Evolutionary conservation across 192 early-diverging fungal species (phyloP), one percentile per base, ranked within the genome.

Genomic region (Phycomyces blakesleeanus): DNA sequence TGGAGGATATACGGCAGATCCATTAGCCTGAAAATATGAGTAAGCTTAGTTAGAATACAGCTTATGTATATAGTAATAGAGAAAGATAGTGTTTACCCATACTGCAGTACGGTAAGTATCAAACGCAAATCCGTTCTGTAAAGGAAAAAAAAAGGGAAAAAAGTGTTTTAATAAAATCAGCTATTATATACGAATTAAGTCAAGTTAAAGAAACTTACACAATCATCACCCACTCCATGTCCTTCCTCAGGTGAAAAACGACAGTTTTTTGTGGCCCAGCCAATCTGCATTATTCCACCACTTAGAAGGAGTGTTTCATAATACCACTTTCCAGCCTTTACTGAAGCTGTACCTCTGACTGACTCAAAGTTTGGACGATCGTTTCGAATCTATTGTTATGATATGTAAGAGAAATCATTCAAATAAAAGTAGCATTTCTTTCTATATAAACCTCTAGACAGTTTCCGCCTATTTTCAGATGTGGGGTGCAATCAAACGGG

Each of bases 301-400:
- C 83, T 86, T 5, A 77, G 49, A 9, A 93, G 65, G 12, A 76
- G 57, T 1, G 91, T 79, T 67, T 93, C 91, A 61, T 89, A 93
- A 15, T 79, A 85, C 77, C 76, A 93, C 63, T 79, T 85, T 3
- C 89, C 91, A 11, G 67, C 56, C 10, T 52, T 71, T 4, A 90
- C 86, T 40, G 76, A 78, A 15, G 71, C 62, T 12, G 82, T 87
- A 0, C 76, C 73, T 15, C 85, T 66, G 11, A 87, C 78, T 47
- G 86, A 91, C 69, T 93, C 91, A 68, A 93, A 93, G 2, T 86
- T 84, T 37, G 90, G 87, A 21, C 84, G 79, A 40, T 89, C 90
- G 67, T 93, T 93, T 24, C 87, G 73, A 29, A 93, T 64, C 72
- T 91, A 60, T 11, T 34, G 7, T 34, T 7, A 34, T 2, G 29